A percentile compares a stretch with the other conserved stretches of the same genome.
These are phyloP conservation scores for Medicago ruthenica DNA, from an alignment of 306 rosid species.

Conservation along the genomic window DNA sequence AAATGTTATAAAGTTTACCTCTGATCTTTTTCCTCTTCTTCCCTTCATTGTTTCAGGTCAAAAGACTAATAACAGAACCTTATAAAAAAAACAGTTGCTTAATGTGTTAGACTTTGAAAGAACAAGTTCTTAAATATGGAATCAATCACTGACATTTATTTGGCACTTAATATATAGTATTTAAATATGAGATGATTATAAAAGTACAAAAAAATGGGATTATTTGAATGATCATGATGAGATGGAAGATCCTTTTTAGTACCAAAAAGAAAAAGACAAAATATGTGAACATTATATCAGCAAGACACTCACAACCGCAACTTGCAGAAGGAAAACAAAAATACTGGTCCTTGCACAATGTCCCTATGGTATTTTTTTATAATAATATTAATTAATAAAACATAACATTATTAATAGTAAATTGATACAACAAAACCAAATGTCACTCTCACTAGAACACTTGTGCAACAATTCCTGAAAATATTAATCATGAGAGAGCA, in stretches of 20 bases:
- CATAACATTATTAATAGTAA: conserved; percentile 37
- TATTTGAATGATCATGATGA: conserved; percentile 38
- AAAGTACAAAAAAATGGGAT: conserved; percentile 39
- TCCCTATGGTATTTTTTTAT: conserved; percentile 46
- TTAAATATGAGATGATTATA: conserved; percentile 21
- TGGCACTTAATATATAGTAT: conserved; percentile 37
- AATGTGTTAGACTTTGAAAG: conserved; percentile 44
- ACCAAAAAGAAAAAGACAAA: conserved; percentile 63
- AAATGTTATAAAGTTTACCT: conserved; percentile 53
- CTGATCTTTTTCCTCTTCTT: conserved; percentile 69
- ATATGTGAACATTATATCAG: conserved; percentile 47
- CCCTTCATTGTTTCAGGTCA: conserved; percentile 67
- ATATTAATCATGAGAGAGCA: conserved; percentile 8
- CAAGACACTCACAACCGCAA: conserved; percentile 66
- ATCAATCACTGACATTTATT: conserved; percentile 41
- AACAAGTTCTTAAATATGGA: conserved; percentile 57
- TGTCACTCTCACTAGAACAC: conserved; percentile 55
- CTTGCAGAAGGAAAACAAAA: conserved; percentile 61
- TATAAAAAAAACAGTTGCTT: conserved; percentile 19
- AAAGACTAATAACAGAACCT: conserved; percentile 41
- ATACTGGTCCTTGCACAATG: conserved; percentile 63
- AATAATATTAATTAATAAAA: conserved; percentile 29
- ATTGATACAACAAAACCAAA: conserved; percentile 28
- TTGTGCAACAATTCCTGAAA: conserved; percentile 26
- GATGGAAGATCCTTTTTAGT: conserved; percentile 43